Base-by-base conservation (phyloP, 352 stramenopile genomes). In the Globisporangium splendens region DNA sequence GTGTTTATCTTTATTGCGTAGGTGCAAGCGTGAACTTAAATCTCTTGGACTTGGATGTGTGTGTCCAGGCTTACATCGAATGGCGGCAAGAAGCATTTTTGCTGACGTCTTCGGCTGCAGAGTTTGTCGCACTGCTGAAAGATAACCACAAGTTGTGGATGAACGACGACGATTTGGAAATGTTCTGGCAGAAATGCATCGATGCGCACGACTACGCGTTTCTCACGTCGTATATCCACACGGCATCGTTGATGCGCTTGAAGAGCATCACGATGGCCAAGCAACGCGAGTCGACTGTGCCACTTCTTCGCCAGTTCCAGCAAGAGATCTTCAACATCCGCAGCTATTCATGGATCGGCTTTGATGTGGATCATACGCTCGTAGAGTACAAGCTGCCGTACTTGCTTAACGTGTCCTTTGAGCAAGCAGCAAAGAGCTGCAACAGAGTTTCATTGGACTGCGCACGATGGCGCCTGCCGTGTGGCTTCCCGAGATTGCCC, bases 351-450 rank as follows among this genome's bases (percentile, higher is more conserved):
- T 85, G 75, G 75, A 73, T 85, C 51, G 75, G 75, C 14, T 85
- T 85, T 46, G 69, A 85, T 39, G 72, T 85, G 1, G 75, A 85
- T 59, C 75, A 85, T 58, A 82, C 75, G 3, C 63, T 82, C 1
- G 72, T 75, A 18, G 72, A 85, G 57, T 82, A 78, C 63, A 69
- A 71, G 17, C 38, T 81, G 14, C 72, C 73, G 10, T 68, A 70
- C 44, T 43, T 82, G 41, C 67, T 85, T 38, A 70, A 73, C 50
- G 58, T 54, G 10, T 79, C 69, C 33, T 85, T 85, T 41, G 54
- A 62, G 13, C 65, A 68, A 59, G 75, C 75, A 11, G 63, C 50
- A 80, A 73, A 22, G 63, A 85, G 21, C 61, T 85, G 7, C 72
- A 79, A 52, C 65, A 80, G 46, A 68, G 64, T 22, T 85, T 79